Conservation (phyloP, 352 stramenopile species). For the Phytophthora colocasiae region DNA sequence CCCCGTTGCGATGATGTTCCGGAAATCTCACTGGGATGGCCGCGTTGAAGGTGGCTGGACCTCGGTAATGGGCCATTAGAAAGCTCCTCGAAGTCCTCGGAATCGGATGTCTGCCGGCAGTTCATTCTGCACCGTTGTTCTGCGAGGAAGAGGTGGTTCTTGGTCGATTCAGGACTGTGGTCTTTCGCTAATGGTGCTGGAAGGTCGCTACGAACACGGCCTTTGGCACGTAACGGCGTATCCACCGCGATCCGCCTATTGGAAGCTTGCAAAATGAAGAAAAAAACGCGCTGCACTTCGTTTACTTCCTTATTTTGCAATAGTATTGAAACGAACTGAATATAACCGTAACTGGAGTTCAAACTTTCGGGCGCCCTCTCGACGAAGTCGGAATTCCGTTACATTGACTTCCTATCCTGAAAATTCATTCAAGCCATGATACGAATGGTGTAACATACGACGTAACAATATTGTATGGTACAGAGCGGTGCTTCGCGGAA, state of each 20-base stretch:
- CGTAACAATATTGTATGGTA: too few species aligned
- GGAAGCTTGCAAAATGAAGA: too few species aligned
- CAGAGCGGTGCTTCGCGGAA: too few species aligned
- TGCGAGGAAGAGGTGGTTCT: background rate
- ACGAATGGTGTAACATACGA: too few species aligned
- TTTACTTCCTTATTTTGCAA: constrained; percentile 7
- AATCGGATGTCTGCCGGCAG: background rate
- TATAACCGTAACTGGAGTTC: background rate
- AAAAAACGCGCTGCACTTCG: background rate
- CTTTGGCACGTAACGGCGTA: too few species aligned
- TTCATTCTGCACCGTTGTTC: too few species aligned
- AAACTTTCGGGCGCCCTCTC: background rate
- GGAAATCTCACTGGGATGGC: too few species aligned
- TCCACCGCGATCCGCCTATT: too few species aligned
- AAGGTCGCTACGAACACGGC: background rate
- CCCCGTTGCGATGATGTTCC: too few species aligned
- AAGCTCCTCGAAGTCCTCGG: background rate
- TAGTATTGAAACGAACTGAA: background rate
- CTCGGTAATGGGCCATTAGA: background rate
- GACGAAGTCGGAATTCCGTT: background rate
- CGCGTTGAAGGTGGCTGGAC: background rate
- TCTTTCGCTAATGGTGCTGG: background rate
- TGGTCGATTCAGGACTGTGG: background rate
- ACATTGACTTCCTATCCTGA: background rate
- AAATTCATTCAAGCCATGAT: too few species aligned